Conservation (phyloP, 2,329 filamentous ascomycete species). For the Sclerotiophoma versabilis region DNA sequence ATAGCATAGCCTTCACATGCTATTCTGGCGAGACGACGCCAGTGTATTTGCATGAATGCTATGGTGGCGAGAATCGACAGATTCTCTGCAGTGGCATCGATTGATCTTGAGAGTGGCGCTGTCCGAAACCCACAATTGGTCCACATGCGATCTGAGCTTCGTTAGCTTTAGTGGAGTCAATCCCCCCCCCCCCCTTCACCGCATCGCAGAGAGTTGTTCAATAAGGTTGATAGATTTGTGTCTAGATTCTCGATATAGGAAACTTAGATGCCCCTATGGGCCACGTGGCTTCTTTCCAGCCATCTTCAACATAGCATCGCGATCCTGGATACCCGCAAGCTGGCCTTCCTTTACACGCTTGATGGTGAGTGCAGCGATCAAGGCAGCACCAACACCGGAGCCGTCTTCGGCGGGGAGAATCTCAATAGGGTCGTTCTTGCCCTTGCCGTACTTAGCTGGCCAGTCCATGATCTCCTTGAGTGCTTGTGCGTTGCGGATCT, state of each 20-base stretch:
- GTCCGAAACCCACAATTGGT: background rate
- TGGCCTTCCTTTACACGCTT: slow-evolving; percentile 69
- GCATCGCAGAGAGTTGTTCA: background rate
- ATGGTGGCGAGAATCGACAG: slow-evolving; percentile 1
- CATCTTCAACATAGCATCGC: slow-evolving; percentile 52
- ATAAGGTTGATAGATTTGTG: slow-evolving; percentile 1
- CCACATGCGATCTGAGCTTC: background rate
- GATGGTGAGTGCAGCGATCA: slow-evolving; percentile 80
- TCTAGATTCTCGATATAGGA: slow-evolving; percentile 4
- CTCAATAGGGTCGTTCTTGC: slow-evolving; percentile 73
- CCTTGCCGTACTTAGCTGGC: slow-evolving; percentile 77
- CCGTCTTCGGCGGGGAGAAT: slow-evolving; percentile 93
- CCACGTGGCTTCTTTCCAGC: slow-evolving; percentile 21
- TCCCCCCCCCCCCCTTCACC: background rate
- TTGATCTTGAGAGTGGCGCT: background rate
- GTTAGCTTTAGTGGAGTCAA: background rate
- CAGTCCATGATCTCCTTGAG: slow-evolving; percentile 96
- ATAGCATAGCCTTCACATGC: background rate
- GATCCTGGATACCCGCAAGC: slow-evolving; percentile 63
- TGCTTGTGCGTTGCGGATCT: slow-evolving; percentile 85
- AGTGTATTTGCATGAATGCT: background rate
- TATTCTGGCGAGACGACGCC: background rate
- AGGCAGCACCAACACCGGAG: slow-evolving; percentile 92
- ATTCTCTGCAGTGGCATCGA: background rate
- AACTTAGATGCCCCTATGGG: background rate